These are phyloP conservation scores for Kazachstania taianensis DNA, from an alignment of 805 yeast genomes.

Conservation along the genomic window DNA sequence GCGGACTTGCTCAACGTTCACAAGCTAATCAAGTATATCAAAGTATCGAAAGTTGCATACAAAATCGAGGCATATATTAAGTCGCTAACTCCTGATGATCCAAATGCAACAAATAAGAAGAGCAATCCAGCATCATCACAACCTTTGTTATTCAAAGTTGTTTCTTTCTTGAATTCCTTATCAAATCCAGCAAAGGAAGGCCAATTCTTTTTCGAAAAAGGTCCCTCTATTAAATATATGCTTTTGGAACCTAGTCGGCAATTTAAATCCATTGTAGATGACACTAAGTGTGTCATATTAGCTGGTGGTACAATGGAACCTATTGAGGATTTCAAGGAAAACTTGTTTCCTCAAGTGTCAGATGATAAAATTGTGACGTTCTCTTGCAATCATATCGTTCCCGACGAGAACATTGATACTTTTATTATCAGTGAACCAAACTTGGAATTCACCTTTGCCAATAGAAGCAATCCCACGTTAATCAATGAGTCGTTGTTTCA, in stretches of 20 bases:
- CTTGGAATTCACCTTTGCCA: constrained; percentile 62
- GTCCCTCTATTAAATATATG: constrained; percentile 47
- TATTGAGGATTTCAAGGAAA: constrained; percentile 54
- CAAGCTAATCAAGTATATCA: constrained; percentile 53
- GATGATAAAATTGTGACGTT: constrained; percentile 38
- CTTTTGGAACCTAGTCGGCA: constrained; percentile 68
- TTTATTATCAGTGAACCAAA: constrained; percentile 35
- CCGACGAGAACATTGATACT: constrained; percentile 54
- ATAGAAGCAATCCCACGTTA: constrained; percentile 39
- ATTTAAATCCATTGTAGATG: constrained; percentile 55
- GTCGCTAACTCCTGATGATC: constrained; percentile 1
- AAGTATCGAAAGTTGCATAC: constrained; percentile 65
- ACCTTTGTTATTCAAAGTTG: constrained; percentile 57
- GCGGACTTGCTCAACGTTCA: constrained; percentile 65
- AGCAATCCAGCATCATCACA: constrained; percentile 10
- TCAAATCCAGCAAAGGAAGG: constrained; percentile 77
- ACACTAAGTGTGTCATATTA: constrained; percentile 58
- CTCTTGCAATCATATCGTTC: constrained; percentile 79
- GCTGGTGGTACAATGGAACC: constrained; percentile 98
- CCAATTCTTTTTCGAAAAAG: constrained; percentile 48
- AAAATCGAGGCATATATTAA: constrained; percentile 64
- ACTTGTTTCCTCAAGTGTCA: constrained; percentile 51
- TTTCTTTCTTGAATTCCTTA: constrained; percentile 53
- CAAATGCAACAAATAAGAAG: constrained; percentile 3
- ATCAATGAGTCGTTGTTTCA: constrained; percentile 34